Conservation (phyloP, 306 rosid species). For the Cicer yamashitae region DNA sequence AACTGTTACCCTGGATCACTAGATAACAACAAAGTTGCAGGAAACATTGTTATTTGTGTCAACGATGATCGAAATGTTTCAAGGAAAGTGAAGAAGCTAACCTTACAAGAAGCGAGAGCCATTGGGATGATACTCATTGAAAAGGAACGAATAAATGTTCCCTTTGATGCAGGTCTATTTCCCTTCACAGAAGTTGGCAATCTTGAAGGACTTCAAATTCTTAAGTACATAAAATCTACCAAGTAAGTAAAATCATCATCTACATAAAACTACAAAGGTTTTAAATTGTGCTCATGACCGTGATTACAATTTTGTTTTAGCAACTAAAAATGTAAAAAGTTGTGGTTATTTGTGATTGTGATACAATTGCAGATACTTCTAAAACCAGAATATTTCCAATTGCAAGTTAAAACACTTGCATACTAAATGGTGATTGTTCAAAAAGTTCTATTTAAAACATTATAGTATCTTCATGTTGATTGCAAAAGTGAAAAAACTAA, state of each 20-base stretch:
- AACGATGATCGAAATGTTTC: conserved; percentile 55
- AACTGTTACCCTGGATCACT: conserved; percentile 87
- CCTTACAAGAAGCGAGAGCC: conserved; percentile 77
- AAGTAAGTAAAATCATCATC: conserved; percentile 56
- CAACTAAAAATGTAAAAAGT: no score
- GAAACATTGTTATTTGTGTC: conserved; percentile 73
- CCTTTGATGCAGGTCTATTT: conserved; percentile 73
- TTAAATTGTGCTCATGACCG: background rate
- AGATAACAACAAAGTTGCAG: conserved; percentile 66
- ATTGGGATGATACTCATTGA: conserved; percentile 69
- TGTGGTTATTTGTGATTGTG: no score
- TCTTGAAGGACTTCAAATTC: conserved; percentile 71
- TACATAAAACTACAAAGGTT: background rate
- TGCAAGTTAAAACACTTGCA: no score
- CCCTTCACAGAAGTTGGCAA: conserved; percentile 68
- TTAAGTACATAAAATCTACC: conserved; percentile 72
- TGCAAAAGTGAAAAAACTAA: background rate
- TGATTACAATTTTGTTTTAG: background rate
- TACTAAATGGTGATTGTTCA: no score
- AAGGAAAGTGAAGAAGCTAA: conserved; percentile 68
- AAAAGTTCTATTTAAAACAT: no score
- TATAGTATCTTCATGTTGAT: background rate
- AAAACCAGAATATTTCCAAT: no score
- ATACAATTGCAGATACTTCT: no score
- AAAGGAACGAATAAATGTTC: conserved; percentile 53